phyloP scores from a whole-genome alignment of 2,329 filamentous ascomycete species.

The Xylaria sp. region DNA sequence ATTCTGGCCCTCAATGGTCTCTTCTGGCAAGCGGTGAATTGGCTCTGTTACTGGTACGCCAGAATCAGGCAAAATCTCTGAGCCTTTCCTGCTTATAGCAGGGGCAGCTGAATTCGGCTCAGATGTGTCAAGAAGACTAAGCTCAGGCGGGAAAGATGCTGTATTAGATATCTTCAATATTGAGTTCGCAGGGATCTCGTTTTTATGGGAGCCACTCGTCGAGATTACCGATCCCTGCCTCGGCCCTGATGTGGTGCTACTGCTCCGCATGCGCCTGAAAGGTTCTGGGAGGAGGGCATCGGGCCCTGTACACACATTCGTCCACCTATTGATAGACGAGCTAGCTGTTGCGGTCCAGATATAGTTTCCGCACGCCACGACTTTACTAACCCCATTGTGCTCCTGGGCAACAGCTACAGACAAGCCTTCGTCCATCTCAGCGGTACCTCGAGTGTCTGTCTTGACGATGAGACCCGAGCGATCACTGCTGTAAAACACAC shows the following conservation, averaged over 20 bases:
- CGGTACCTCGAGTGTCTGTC: slow-evolving; percentile 83
- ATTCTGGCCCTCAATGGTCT: slow-evolving; percentile 94
- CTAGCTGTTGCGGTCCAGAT: slow-evolving; percentile 92
- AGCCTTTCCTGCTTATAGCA: slow-evolving; percentile 64
- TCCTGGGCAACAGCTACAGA: slow-evolving; percentile 94
- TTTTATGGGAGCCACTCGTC: slow-evolving; percentile 57
- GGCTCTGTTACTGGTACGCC: slow-evolving; percentile 66
- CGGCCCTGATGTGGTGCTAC: slow-evolving; percentile 54
- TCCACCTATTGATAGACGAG: slow-evolving; percentile 93
- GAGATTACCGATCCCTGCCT: slow-evolving; percentile 52
- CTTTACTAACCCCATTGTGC: slow-evolving; percentile 80
- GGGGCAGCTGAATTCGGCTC: slow-evolving; percentile 61
- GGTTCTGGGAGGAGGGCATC: slow-evolving; percentile 73
- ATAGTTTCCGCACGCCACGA: slow-evolving; percentile 76
- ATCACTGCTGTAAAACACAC: slow-evolving; percentile 94
- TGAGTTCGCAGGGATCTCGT: slow-evolving; percentile 80
- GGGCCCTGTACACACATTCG: slow-evolving; percentile 81
- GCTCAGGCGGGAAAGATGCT: slow-evolving; percentile 74
- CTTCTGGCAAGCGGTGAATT: slow-evolving; percentile 74
- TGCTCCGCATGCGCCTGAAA: slow-evolving; percentile 60
- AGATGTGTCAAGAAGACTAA: slow-evolving; percentile 58
- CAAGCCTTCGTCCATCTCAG: slow-evolving; percentile 83
- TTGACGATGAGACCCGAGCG: slow-evolving; percentile 94
- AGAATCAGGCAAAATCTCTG: slow-evolving; percentile 65
- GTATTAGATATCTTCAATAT: slow-evolving; percentile 87